Base-by-base conservation (phyloP, 1,139 yeast species). In the Suhomyces taliae region DNA sequence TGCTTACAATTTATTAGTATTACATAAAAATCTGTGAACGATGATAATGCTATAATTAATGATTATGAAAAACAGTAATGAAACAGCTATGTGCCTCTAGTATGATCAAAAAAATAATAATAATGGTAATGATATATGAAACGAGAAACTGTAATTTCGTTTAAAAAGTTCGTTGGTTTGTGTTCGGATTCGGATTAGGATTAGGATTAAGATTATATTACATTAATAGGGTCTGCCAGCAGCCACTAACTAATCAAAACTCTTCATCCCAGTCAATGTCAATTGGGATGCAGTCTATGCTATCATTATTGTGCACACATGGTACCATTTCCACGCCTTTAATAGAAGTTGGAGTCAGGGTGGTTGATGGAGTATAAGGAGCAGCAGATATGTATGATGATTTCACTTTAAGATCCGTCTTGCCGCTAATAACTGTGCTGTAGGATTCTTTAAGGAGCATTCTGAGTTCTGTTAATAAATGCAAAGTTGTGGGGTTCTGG, bases 181-280 rank as follows among this genome's bases (percentile, higher is more conserved):
- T 2, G 24, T 19, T 19, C 15, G 15, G 15, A 14, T 14, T 14
- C 15, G 15, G 15, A 14, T 14, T 14, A 2, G 15, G 15, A 14
- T 14, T 14, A 14, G 15, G 15, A 14, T 14, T 14, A 14, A 14
- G 2, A 14, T 29, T 29, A 29, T 29, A 29, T 9, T 29, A 29
- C 32, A 29, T 29, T 29, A 29, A 19, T 19, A 19, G 32, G 9
- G 32, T 29, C 32, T 29, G 32, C 32, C 32, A 9, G 32, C 32
- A 29, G 32, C 9, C 32, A 9, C 32, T 29, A 11, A 9, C 32
- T 29, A 11, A 9, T 29, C 5, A 29, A 6, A 29, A 29, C 7
- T 29, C 32, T 9, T 45, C 48, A 15, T 24, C 33, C 44, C 45
- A 40, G 27, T 46, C 46, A 14, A 46, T 40, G 7, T 46, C 49